Base-by-base conservation (phyloP, 176 grass and related monocot genomes). In the Triticum turgidum region DNA sequence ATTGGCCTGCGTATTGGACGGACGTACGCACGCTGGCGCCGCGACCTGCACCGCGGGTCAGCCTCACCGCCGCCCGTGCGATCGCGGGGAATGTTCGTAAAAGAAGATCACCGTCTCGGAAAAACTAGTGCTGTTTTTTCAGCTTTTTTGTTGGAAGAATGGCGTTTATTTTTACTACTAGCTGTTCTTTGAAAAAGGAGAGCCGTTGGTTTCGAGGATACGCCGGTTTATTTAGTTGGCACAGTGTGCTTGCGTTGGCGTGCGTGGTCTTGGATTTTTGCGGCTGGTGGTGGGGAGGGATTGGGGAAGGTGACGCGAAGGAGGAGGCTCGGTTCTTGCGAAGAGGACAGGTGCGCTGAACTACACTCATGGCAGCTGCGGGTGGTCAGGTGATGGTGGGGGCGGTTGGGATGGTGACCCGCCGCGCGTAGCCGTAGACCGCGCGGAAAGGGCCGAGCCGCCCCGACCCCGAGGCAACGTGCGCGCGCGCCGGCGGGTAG, bases 261-360 rank as follows among this genome's bases (percentile, higher is more conserved):
- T 1, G 13, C 3, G 61, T 1, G 1, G 72, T 6, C 11, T 89
- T 83, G 79, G 52, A 86, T 64, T 63, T 56, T 72, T 54, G 79
- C 65, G 22, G 80, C 29, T 30, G 29, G 42, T 64, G 62, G 21
- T 37, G 13, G 27, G 21, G 15, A 54, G 49, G 49, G 5, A 52
- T 5, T 30, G 29, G 29, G 51, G 88, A 69, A 38, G 86, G 6
- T 63, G 81, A 71, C 81, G 42, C 81, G 81, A 83, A 83, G 70
- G 32, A 45, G 83, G 41, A 73, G 83, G 41, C 72, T 73, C 54
- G 39, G 73, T 79, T 51, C 61, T 33, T 3, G 80, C 74, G 74
- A 74, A 5, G 80, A 29, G 20, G 65, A 56, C 79, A 56, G 74
- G 84, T 83, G 35, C 89, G 74, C 74, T 80, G 74, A 79, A 87